These are phyloP conservation scores for Pseudopyrenochaeta lycopersici DNA, from an alignment of 2,329 filamentous ascomycete species.

Conservation along the genomic window DNA sequence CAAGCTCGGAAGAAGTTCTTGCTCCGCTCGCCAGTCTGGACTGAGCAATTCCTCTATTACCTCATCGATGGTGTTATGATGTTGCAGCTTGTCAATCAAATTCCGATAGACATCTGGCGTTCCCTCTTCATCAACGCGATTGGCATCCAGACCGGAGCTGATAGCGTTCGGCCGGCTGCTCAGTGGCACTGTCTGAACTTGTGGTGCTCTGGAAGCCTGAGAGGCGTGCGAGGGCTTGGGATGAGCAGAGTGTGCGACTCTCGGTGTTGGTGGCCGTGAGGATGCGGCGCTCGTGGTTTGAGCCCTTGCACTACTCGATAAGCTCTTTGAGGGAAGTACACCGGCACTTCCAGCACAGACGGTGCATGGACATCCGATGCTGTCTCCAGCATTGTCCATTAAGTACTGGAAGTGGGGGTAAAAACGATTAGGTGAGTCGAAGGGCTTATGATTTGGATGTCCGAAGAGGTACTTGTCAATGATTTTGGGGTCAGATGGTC, in stretches of 20 bases:
- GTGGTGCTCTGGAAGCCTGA: not conserved
- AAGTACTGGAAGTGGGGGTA: slow-evolving; percentile 66
- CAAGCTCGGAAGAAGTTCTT: slow-evolving; percentile 52
- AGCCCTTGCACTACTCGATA: slow-evolving; percentile 9
- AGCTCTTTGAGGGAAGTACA: slow-evolving; percentile 20
- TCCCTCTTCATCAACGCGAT: slow-evolving; percentile 60
- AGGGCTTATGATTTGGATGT: slow-evolving; percentile 61
- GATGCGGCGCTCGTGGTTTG: slow-evolving; percentile 12
- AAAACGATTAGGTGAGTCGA: slow-evolving; percentile 64
- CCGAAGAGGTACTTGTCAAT: slow-evolving; percentile 67
- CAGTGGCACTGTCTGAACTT: not conserved
- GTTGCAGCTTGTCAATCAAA: slow-evolving; percentile 59
- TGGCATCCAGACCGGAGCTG: slow-evolving; percentile 26
- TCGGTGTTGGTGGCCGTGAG: slow-evolving; percentile 1
- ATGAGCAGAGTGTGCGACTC: not conserved
- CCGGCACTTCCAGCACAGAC: slow-evolving; percentile 52
- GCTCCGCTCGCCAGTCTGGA: slow-evolving; percentile 66
- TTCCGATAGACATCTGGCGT: slow-evolving; percentile 63
- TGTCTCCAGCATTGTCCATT: slow-evolving; percentile 57
- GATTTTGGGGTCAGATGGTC: slow-evolving; percentile 51
- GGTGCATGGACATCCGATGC: slow-evolving; percentile 59
- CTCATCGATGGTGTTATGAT: slow-evolving; percentile 52
- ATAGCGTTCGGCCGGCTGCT: slow-evolving; percentile 32
- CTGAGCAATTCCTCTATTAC: slow-evolving; percentile 60
- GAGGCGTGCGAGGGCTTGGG: not conserved